Conservation (phyloP, 2,329 filamentous ascomycete genomes). For the Ceratocystis variospora region DNA sequence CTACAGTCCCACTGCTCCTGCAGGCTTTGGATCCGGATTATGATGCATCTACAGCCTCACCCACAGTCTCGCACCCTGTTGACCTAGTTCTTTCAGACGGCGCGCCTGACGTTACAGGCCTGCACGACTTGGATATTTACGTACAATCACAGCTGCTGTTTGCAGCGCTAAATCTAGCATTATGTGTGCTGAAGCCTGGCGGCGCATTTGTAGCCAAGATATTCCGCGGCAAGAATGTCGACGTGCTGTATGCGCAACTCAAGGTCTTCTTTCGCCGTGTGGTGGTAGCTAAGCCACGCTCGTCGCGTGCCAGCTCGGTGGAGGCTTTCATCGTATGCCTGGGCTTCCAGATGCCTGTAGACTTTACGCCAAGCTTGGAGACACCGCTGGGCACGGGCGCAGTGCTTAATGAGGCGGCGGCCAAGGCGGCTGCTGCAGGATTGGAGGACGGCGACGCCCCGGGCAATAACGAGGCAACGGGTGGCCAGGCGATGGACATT, state of each 20-base stretch:
- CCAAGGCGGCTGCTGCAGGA: conserved; percentile 28
- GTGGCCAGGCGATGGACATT: conserved; percentile 11
- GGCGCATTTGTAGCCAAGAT: conserved; percentile 98
- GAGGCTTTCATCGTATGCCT: conserved; percentile 95
- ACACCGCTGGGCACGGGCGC: conserved; percentile 56
- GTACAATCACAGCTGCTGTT: conserved; percentile 92
- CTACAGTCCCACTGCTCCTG: conserved; percentile 79
- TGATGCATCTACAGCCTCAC: conserved; percentile 30
- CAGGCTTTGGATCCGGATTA: conserved; percentile 66
- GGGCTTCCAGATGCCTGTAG: conserved; percentile 66
- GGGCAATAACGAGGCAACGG: conserved; percentile 12
- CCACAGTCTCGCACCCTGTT: conserved; percentile 58
- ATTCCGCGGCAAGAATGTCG: conserved; percentile 88
- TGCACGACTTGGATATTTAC: conserved; percentile 97
- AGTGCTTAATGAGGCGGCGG: conserved; percentile 10
- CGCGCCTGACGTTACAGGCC: conserved; percentile 86
- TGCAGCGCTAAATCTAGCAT: conserved; percentile 80
- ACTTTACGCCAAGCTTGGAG: conserved; percentile 62
- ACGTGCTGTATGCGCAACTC: conserved; percentile 84
- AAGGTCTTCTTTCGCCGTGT: conserved; percentile 80
- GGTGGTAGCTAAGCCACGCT: conserved; percentile 82
- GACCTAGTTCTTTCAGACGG: conserved; percentile 93
- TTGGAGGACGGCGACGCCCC: conserved; percentile 29
- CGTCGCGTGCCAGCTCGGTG: conserved; percentile 87
- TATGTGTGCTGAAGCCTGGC: conserved; percentile 82